Evolutionary conservation across 495 filamentous ascomycete species (phyloP), one percentile per base, ranked within the genome.

Genomic region (Aspergillus diversus): DNA sequence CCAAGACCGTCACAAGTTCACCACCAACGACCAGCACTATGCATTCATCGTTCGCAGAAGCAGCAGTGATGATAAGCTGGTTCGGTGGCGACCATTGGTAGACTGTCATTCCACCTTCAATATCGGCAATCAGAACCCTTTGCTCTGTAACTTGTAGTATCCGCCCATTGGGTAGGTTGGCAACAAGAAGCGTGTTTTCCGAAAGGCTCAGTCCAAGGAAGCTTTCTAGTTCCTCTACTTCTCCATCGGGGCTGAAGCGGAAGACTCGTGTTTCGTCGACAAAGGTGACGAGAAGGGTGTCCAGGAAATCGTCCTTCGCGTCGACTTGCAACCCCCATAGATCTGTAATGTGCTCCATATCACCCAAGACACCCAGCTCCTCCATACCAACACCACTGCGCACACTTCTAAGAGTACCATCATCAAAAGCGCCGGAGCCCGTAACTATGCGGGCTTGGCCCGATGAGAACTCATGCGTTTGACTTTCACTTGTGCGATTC

Each of bases 361-460:
- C 90, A 7, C 86, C 89, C 9, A 99, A 77, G 16, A 93, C 80
- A 32, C 91, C 93, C 12, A 93, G 73, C 64, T 97, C 93, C 73
- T 97, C 92, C 60, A 99, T 82, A 16, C 95, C 93, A 55, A 99
- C 93, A 17, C 95, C 95, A 71, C 93, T 97, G 37, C 93, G 88
- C 33, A 98, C 89, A 69, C 90, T 97, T 63, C 93, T 79, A 39
- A 99, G 70, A 37, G 90, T 92, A 5, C 95, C 95, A 64, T 96
- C 92, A 63, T 90, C 84, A 67, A 89, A 91, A 4, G 90, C 92
- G 32, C 95, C 95, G 46, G 93, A 96, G 7, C 91, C 93, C 3
- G 94, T 91, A 8, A 99, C 92, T 59, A 99, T 89, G 33, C 96
- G 84, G 57, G 95, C 93, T 77, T 98, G 96, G 1, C 96, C 96